These are phyloP conservation scores for Rubus parviflorus DNA, from an alignment of 306 rosid species.

Conservation along the genomic window DNA sequence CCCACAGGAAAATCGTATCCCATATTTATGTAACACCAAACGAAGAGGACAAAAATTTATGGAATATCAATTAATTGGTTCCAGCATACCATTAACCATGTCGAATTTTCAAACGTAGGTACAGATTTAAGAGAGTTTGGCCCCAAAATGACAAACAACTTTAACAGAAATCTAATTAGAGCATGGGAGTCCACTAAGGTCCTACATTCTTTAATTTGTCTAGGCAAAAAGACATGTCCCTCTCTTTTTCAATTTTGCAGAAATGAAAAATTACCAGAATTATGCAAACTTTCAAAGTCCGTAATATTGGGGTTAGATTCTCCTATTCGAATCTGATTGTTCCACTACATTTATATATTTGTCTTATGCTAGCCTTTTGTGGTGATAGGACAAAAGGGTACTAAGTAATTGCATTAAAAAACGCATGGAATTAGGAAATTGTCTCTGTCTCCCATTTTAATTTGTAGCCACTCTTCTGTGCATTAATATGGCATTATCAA, in stretches of 20 bases:
- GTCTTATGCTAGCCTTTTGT: constrained; percentile 32
- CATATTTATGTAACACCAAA: constrained; percentile 15
- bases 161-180: constrained; percentile 31
- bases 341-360: constrained; percentile 18
- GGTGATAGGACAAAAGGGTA: constrained; percentile 4
- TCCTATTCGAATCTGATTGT: background rate
- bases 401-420: constrained; percentile 7
- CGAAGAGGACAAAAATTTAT: constrained; percentile 23
- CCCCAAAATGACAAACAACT: constrained; percentile 56
- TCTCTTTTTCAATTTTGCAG: background rate
- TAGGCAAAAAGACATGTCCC: constrained; percentile 8
- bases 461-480: background rate
- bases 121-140: constrained; percentile 12
- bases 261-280: background rate
- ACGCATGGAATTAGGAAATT: constrained; percentile 23
- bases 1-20: background rate
- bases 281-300: background rate
- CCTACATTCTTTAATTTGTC: constrained; percentile 21
- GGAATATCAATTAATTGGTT: constrained; percentile 9
- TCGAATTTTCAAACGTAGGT: background rate
- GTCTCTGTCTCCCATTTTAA: background rate
- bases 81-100: background rate
- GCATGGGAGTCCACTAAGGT: constrained; percentile 27
- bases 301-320: background rate
- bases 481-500: background rate